A percentile compares a stretch with the other conserved stretches of the same genome.
Conservation (phyloP, 2,329 filamentous ascomycete genomes). For the Sodiomyces alkalinus region DNA sequence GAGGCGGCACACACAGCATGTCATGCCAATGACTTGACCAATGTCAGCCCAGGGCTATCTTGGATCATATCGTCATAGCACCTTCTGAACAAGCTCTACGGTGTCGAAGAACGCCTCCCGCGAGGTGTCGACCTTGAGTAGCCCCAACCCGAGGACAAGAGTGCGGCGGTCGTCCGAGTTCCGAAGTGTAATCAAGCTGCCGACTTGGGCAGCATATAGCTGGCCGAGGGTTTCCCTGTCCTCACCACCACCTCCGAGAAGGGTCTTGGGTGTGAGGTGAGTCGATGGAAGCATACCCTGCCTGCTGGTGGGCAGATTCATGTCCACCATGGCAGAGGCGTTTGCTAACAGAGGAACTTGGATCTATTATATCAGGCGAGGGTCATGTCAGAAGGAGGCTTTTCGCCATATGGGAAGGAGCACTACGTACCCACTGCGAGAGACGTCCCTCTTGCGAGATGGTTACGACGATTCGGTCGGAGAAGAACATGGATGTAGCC, state of each 20-base stretch:
- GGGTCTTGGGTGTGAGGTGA: constrained; percentile 71
- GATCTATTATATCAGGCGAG: no score
- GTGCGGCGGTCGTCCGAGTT: constrained; percentile 48
- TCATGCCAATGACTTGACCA: no score
- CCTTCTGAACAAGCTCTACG: constrained; percentile 44
- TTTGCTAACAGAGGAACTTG: constrained; percentile 64
- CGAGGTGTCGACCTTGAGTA: constrained; percentile 32
- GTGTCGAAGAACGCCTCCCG: constrained; percentile 49
- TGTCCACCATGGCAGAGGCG: constrained; percentile 47
- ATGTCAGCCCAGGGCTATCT: no score
- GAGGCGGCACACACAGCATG: no score
- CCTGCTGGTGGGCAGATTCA: constrained; percentile 32
- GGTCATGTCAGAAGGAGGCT: not conserved
- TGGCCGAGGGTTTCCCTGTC: constrained; percentile 75
- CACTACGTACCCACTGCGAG: constrained; percentile 66
- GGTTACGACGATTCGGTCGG: constrained; percentile 83
- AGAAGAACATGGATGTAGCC: constrained; percentile 57
- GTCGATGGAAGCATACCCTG: constrained; percentile 53
- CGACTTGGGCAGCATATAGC: constrained; percentile 79
- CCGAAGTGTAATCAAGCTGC: constrained; percentile 58
- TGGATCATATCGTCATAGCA: constrained; percentile 22
- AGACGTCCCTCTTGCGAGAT: constrained; percentile 73
- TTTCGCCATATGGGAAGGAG: constrained; percentile 15
- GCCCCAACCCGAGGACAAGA: constrained; percentile 45
- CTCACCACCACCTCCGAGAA: constrained; percentile 69